Conservation (phyloP, 371 early-diverging fungal species). For the Dichotomocladium elegans region DNA sequence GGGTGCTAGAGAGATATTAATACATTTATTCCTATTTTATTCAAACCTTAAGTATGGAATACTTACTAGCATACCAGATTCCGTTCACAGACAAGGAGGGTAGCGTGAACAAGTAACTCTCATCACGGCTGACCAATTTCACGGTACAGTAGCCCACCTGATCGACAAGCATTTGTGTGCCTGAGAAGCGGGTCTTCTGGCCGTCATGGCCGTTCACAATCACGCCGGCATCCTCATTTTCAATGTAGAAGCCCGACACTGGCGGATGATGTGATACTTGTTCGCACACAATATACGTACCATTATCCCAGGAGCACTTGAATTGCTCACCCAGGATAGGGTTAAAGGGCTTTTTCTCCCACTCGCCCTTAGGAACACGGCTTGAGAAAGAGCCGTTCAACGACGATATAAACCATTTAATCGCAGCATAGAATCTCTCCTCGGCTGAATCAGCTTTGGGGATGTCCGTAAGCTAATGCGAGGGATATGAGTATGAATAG, state of each 20-base stretch:
- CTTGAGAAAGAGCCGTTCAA: constrained; percentile 70
- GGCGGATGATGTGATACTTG: constrained; percentile 84
- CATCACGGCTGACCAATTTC: constrained; percentile 49
- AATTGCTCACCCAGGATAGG: constrained; percentile 86
- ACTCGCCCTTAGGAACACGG: constrained; percentile 66
- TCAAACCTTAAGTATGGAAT: no score
- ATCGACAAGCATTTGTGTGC: constrained; percentile 72
- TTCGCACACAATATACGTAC: constrained; percentile 64
- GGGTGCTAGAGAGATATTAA: constrained; percentile 37
- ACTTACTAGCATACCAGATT: constrained; percentile 72
- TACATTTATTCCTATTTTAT: no score
- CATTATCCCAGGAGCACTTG: constrained; percentile 66
- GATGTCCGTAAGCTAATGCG: constrained; percentile 49
- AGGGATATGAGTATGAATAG: neutral
- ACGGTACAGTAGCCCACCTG: constrained; percentile 73
- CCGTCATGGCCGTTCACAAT: constrained; percentile 73
- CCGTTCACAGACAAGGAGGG: constrained; percentile 79
- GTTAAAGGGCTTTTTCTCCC: constrained; percentile 86
- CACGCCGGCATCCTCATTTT: constrained; percentile 68
- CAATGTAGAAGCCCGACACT: constrained; percentile 65
- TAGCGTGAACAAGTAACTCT: constrained; percentile 70
- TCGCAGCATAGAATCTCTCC: constrained; percentile 69
- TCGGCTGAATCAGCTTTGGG: constrained; percentile 53
- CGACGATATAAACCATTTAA: constrained; percentile 77
- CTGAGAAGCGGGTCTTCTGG: constrained; percentile 79